These are phyloP conservation scores for Phragmites australis DNA, from an alignment of 176 grass and related monocot species.

Conservation along the genomic window DNA sequence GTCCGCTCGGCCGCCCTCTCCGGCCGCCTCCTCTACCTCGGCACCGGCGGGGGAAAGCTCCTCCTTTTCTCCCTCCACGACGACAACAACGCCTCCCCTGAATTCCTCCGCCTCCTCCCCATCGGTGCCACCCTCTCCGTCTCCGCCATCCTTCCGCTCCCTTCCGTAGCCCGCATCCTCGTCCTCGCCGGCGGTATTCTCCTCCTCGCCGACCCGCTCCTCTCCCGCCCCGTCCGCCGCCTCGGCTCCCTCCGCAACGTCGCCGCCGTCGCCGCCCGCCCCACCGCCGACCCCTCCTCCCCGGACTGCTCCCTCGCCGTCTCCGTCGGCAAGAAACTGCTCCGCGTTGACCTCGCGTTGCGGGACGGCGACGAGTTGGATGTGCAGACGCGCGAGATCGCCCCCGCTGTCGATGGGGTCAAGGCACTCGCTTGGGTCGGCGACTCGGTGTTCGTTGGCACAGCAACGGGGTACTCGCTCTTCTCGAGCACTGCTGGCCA, in stretches of 20 bases:
- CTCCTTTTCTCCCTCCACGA: conserved; percentile 60
- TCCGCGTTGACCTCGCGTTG: conserved; percentile 60
- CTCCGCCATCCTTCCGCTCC: conserved; percentile 66
- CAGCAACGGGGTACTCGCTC: conserved; percentile 59
- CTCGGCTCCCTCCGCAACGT: conserved; percentile 71
- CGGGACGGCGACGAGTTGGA: conserved; percentile 57
- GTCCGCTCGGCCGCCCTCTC: conserved; percentile 72
- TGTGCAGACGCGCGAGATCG: conserved; percentile 66
- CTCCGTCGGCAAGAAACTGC: conserved; percentile 62
- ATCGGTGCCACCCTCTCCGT: conserved; percentile 50
- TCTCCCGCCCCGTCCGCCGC: conserved; percentile 67
- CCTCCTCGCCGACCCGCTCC: conserved; percentile 63
- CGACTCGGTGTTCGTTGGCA: conserved; percentile 66
- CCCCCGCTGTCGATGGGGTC: conserved; percentile 52
- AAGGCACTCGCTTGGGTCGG: conserved; percentile 74
- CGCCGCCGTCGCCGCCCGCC: conserved; percentile 48
- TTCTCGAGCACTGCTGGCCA: conserved; percentile 40
- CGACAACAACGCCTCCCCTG: conserved; percentile 16
- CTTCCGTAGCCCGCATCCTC: conserved; percentile 62
- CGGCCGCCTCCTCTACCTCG: conserved; percentile 64
- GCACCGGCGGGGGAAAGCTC: conserved; percentile 88
- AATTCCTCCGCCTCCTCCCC: conserved; percentile 64
- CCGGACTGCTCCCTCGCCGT: conserved; percentile 47
- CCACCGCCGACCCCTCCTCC: not conserved
- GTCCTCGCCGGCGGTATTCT: conserved; percentile 67